Percentiles rank a stretch among this genome's conserved stretches.
These are phyloP conservation scores for Cordyceps farinosa DNA, from an alignment of 2,329 filamentous ascomycete genomes.

Conservation along the genomic window DNA sequence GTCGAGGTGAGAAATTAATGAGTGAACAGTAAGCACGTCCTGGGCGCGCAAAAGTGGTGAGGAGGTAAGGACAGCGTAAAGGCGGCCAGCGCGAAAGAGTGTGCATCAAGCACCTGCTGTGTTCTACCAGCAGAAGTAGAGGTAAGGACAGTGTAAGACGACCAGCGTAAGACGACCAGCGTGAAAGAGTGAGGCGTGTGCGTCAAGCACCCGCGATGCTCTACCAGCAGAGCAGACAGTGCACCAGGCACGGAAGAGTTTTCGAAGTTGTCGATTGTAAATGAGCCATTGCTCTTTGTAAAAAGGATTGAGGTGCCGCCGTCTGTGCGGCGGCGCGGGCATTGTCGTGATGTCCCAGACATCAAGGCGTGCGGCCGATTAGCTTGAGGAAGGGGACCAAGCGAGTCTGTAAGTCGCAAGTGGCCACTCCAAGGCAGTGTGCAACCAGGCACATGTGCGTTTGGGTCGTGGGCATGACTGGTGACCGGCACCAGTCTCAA, in stretches of 20 bases:
- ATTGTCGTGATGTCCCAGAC: not conserved
- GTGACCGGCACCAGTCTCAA: not conserved
- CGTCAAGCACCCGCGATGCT: not conserved
- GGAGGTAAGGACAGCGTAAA: no score
- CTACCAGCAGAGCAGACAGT: not conserved
- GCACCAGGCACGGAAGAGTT: not conserved
- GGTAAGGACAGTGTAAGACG: conserved; percentile 2
- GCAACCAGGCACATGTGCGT: not conserved
- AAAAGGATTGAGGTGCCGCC: not conserved
- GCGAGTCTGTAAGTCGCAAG: not conserved
- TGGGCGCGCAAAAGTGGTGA: not conserved
- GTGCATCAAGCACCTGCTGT: no score
- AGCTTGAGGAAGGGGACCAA: not conserved
- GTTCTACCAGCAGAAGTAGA: not conserved
- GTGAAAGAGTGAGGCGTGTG: not conserved
- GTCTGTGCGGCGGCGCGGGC: not conserved
- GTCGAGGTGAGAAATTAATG: no score
- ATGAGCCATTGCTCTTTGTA: not conserved
- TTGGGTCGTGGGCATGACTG: no score
- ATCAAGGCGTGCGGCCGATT: not conserved
- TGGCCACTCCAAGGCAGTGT: no score
- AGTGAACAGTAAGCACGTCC: no score
- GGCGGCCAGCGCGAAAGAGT: no score
- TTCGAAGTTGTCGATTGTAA: not conserved
- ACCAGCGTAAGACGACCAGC: not conserved